These are phyloP conservation scores for Candida krabiensis DNA, from an alignment of 805 yeast genomes.

Conservation along the genomic window DNA sequence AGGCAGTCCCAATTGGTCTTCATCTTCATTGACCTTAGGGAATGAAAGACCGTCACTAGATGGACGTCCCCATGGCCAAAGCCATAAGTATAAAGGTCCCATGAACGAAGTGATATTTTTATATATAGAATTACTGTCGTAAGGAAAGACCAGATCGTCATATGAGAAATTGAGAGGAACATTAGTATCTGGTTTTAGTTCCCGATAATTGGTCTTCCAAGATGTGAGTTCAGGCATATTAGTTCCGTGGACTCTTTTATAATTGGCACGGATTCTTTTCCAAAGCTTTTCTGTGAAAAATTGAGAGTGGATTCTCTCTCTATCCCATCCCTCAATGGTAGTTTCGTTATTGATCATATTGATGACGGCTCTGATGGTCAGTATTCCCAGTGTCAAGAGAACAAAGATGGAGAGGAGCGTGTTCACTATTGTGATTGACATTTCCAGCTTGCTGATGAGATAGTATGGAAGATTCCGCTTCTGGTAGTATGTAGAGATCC, in stretches of 20 bases:
- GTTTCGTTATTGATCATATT: slow-evolving; percentile 70
- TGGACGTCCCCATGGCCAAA: slow-evolving; percentile 70
- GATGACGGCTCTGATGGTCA: slow-evolving; percentile 60
- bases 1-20: slow-evolving; percentile 66
- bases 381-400: slow-evolving; percentile 53
- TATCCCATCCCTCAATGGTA: slow-evolving; percentile 91
- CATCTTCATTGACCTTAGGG: slow-evolving; percentile 53
- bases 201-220: slow-evolving; percentile 38
- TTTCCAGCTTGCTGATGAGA: slow-evolving; percentile 49
- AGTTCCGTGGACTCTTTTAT: slow-evolving; percentile 35
- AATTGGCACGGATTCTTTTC: slow-evolving; percentile 47
- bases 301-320: slow-evolving; percentile 74
- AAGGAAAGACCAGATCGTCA: slow-evolving; percentile 80
- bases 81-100: slow-evolving; percentile 69
- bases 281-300: slow-evolving; percentile 56
- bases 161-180: slow-evolving; percentile 42
- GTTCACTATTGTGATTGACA: slow-evolving; percentile 55
- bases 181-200: slow-evolving; percentile 15
- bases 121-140: slow-evolving; percentile 61
- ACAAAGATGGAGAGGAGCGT: slow-evolving; percentile 61
- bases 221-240: slow-evolving; percentile 46
- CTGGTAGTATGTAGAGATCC: slow-evolving; percentile 45
- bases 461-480: slow-evolving; percentile 56
- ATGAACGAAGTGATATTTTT: slow-evolving; percentile 51
- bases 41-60: slow-evolving; percentile 59